A percentile compares a stretch with the other conserved stretches of the same genome.
Conservation (phyloP, 1,139 yeast species). For the Scheffersomyces parashehatae region DNA sequence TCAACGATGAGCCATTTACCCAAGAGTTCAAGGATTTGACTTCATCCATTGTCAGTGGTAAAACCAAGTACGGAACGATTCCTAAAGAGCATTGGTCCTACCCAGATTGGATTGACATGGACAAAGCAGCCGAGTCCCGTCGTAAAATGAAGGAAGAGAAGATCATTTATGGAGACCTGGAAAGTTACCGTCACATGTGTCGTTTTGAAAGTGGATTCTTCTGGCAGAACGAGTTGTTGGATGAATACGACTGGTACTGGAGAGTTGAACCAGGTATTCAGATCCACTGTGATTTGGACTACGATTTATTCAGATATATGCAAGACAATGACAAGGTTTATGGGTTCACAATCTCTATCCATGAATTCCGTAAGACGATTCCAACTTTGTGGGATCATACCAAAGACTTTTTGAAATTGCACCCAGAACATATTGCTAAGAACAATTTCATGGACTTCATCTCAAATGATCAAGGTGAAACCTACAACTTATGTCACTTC, state of each 20-base stretch:
- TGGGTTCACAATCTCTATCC: conserved; percentile 68
- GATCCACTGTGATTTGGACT: conserved; percentile 62
- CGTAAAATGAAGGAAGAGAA: conserved; percentile 46
- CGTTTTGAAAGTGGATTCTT: conserved; percentile 77
- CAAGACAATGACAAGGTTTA: conserved; percentile 56
- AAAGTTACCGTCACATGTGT: conserved; percentile 77
- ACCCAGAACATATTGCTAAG: conserved; percentile 47
- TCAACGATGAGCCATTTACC: conserved; percentile 63
- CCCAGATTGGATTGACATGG: conserved; percentile 68
- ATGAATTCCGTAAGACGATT: conserved; percentile 59
- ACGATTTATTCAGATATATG: conserved; percentile 68
- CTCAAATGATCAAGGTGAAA: conserved; percentile 59
- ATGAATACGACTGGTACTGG: conserved; percentile 85
- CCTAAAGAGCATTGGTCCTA: conserved; percentile 71
- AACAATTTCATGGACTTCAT: conserved; percentile 53
- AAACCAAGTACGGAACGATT: conserved; percentile 60
- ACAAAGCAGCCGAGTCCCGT: conserved; percentile 52
- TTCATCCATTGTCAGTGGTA: conserved; percentile 54
- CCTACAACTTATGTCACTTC: conserved; percentile 82
- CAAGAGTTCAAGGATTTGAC: conserved; percentile 56
- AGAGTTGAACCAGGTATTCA: conserved; percentile 70
- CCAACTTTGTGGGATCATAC: conserved; percentile 61
- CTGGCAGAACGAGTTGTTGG: conserved; percentile 71
- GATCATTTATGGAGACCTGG: conserved; percentile 64
- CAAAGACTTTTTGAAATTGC: conserved; percentile 44